These are phyloP conservation scores for Diaporthe nobilis DNA, from an alignment of 2,329 filamentous ascomycete genomes.

Conservation along the genomic window DNA sequence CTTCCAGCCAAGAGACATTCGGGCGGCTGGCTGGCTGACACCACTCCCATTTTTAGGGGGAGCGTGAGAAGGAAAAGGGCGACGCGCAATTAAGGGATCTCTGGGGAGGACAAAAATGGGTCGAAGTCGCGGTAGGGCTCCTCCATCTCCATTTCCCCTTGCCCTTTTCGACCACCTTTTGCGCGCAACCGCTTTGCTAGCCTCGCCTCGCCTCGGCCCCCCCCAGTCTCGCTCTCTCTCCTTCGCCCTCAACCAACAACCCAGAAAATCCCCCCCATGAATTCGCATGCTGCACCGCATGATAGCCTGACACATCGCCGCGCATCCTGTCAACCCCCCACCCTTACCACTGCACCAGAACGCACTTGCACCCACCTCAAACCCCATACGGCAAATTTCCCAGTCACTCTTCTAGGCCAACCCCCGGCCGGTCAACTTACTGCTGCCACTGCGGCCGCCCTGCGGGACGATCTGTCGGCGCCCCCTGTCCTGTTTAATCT, in stretches of 20 bases:
- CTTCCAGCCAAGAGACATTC: constrained; percentile 40
- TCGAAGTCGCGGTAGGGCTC: constrained; percentile 68
- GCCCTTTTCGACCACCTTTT: constrained; percentile 36
- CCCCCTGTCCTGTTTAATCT: constrained; percentile 37
- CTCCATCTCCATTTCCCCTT: constrained; percentile 39
- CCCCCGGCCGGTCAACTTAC: constrained; percentile 33
- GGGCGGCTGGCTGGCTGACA: constrained; percentile 37
- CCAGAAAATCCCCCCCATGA: constrained; percentile 37
- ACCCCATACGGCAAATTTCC: constrained; percentile 30
- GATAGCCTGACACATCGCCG: constrained; percentile 37
- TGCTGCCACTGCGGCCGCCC: constrained; percentile 30
- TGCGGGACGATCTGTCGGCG: constrained; percentile 16
- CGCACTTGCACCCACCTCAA: constrained; percentile 16
- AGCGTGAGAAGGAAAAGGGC: constrained; percentile 25
- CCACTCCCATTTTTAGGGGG: constrained; percentile 38
- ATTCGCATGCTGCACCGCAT: constrained; percentile 26
- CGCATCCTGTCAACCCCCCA: constrained; percentile 13
- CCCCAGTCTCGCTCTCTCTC: constrained; percentile 33
- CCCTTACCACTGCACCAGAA: constrained; percentile 12
- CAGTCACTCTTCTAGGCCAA: constrained; percentile 32
- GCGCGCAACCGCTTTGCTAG: constrained; percentile 38
- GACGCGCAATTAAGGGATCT: constrained; percentile 42
- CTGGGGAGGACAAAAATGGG: constrained; percentile 58
- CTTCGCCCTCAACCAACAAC: constrained; percentile 17
- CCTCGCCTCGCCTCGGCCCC: constrained; percentile 39